phyloP scores from a whole-genome alignment of 164 flowering plant genomes.

The Nelumbo lutea region DNA sequence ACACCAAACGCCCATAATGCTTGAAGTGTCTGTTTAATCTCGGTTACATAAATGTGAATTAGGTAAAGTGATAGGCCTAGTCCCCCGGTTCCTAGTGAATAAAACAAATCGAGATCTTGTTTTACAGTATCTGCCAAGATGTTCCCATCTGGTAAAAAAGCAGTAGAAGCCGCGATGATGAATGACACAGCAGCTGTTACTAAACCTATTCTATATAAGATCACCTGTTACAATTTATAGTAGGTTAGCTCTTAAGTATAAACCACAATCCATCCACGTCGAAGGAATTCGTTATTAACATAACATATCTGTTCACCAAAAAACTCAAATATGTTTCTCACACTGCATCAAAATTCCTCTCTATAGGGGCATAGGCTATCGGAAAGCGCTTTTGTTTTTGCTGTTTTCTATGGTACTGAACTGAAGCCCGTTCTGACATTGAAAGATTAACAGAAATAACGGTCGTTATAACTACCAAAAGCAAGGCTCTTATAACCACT shows the following conservation, averaged over 20 bases:
- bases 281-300: too few species aligned
- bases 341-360: background rate
- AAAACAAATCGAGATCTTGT: constrained; percentile 47
- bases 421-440: background rate
- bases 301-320: too few species aligned
- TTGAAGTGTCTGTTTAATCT: constrained; percentile 90
- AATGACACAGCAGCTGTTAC: constrained; percentile 82
- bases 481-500: too few species aligned
- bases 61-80: constrained; percentile 72
- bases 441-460: background rate
- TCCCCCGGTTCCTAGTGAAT: constrained; percentile 65
- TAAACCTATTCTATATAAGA: constrained; percentile 75
- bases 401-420: too few species aligned
- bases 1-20: constrained; percentile 80
- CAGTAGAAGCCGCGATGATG: constrained; percentile 62
- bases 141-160: constrained; percentile 46
- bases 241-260: background rate
- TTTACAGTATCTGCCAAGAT: constrained; percentile 29
- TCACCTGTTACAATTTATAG: constrained; percentile 44
- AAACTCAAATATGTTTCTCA: background rate
- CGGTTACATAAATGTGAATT: constrained; percentile 93
- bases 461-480: too few species aligned
- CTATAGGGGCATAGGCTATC: background rate
- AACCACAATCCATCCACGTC: background rate
- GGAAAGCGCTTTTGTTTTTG: too few species aligned